Conservation (phyloP, 2,329 filamentous ascomycete genomes). For the Botrytis aclada region DNA sequence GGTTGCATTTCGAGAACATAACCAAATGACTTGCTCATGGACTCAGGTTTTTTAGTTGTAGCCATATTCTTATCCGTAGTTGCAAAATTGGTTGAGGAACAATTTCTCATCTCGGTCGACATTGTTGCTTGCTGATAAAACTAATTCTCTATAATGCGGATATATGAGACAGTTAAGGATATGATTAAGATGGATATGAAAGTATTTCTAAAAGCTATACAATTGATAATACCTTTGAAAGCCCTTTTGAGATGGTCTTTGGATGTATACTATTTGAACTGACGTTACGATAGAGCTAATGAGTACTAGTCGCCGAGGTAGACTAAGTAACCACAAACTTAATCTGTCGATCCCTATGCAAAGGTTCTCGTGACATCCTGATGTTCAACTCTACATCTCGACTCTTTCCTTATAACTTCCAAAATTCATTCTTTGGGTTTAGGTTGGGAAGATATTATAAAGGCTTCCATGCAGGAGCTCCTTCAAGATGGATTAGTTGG, state of each 20-base stretch:
- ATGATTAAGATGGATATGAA: neutral
- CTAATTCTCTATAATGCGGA: neutral
- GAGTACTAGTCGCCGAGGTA: neutral
- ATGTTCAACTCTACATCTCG: neutral
- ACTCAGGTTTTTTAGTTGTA: neutral
- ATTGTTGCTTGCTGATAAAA: neutral
- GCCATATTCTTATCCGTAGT: neutral
- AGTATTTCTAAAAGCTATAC: neutral
- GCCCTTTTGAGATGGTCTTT: neutral
- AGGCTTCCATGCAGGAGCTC: too few relatives aligned
- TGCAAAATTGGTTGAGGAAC: neutral
- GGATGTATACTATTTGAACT: neutral
- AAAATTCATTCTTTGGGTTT: too few relatives aligned
- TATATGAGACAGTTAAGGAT: neutral
- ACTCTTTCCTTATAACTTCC: too few relatives aligned
- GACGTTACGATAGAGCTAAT: neutral
- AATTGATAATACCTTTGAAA: too few relatives aligned
- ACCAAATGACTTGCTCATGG: neutral
- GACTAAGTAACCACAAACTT: neutral
- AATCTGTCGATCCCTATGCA: neutral
- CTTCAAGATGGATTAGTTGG: fast-evolving
- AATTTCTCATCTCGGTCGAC: neutral
- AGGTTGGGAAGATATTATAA: too few relatives aligned
- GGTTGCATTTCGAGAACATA: neutral
- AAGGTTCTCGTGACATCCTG: neutral